These are phyloP conservation scores for Zygoascus meyerae DNA, from an alignment of 1,139 yeast genomes.

Conservation along the genomic window DNA sequence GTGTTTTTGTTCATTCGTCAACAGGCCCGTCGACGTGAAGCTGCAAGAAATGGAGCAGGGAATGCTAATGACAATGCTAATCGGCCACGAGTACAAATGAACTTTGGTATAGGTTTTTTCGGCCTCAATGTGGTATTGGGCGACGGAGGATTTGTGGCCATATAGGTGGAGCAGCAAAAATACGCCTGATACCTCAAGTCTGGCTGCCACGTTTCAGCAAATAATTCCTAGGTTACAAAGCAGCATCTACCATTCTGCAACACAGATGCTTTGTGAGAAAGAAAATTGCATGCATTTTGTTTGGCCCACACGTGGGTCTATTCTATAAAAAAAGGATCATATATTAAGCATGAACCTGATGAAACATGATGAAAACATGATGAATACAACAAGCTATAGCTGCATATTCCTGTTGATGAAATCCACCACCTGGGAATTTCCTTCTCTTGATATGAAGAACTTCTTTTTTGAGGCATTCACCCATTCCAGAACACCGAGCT, in stretches of 20 bases:
- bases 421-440: conserved; percentile 82
- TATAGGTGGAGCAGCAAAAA: neutral
- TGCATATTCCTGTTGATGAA: conserved; percentile 60
- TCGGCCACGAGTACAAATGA: neutral
- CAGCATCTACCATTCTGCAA: too few species aligned
- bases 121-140: conserved; percentile 9
- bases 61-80: neutral
- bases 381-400: conserved; percentile 1
- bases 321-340: neutral
- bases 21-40: neutral
- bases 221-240: too few species aligned
- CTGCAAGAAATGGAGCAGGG: neutral
- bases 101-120: conserved; percentile 2
- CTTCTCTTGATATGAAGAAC: conserved; percentile 82
- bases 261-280: too few species aligned
- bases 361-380: too few species aligned
- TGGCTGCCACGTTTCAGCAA: too few species aligned
- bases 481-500: conserved; percentile 88
- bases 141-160: conserved; percentile 5
- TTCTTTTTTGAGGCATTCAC: conserved; percentile 59
- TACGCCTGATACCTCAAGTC: too few species aligned
- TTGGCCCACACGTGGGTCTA: neutral
- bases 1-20: conserved; percentile 2
- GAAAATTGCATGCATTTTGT: neutral
- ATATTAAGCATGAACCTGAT: neutral